A percentile compares a stretch with the other conserved stretches of the same genome.
These are phyloP conservation scores for Hypsizygus ulmarius DNA, from an alignment of 1,284 basidiomycete species.

Conservation along the genomic window DNA sequence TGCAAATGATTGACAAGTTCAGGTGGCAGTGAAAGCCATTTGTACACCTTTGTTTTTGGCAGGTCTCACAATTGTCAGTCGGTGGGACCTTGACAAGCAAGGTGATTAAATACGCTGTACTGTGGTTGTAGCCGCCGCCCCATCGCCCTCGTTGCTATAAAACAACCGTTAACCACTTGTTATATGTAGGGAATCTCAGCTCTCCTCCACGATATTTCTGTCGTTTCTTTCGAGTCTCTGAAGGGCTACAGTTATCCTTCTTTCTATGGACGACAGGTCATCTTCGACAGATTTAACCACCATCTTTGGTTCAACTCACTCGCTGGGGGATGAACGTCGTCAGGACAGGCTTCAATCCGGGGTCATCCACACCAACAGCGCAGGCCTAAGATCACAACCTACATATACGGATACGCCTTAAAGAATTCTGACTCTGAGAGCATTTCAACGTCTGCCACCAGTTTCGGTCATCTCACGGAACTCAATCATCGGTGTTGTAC, in stretches of 20 bases:
- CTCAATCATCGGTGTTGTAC: slow-evolving; percentile 35
- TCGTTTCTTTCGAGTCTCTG: neutral
- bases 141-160: too few relatives aligned
- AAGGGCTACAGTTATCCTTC: neutral
- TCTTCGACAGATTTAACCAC: neutral
- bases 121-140: too few relatives aligned
- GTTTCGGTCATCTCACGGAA: slow-evolving; percentile 33
- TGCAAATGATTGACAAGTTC: too few relatives aligned
- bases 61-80: too few relatives aligned
- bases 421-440: neutral
- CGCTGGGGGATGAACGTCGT: slow-evolving; percentile 17
- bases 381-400: slow-evolving; percentile 5
- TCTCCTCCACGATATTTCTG: neutral
- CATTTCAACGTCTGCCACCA: slow-evolving; percentile 6
- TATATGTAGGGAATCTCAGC: neutral
- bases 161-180: too few relatives aligned
- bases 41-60: too few relatives aligned
- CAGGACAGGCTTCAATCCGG: slow-evolving; percentile 13
- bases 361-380: slow-evolving; percentile 14
- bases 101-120: too few relatives aligned
- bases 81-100: too few relatives aligned
- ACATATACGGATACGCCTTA: slow-evolving; percentile 14
- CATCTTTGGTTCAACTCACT: neutral
- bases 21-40: too few relatives aligned
- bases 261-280: neutral